Evolutionary conservation across 2,329 filamentous ascomycete genomes (phyloP).

Genomic region (Ophiostoma montium): DNA sequence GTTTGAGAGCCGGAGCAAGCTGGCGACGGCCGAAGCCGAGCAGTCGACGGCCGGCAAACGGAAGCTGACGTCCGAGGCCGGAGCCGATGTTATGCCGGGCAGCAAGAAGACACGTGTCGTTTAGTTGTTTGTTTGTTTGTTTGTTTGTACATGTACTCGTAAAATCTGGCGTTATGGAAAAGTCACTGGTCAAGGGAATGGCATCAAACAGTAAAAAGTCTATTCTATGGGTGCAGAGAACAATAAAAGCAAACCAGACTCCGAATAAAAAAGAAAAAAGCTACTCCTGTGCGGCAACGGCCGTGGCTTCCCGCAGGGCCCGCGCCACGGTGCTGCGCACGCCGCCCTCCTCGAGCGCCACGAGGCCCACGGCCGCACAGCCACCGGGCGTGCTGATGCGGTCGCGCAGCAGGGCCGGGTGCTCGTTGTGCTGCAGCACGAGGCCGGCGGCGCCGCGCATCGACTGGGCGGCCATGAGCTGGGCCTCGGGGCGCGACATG

Average conservation of each 20-base stretch:
- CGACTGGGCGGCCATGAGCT: conserved; percentile 64
- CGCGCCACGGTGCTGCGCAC: conserved; percentile 53
- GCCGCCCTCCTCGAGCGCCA: conserved; percentile 59
- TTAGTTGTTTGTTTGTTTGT: not conserved
- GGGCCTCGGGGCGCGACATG: conserved; percentile 55
- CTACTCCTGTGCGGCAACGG: conserved; percentile 34
- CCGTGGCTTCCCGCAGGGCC: conserved; percentile 56
- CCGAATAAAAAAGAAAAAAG: not conserved
- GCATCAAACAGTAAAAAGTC: not conserved
- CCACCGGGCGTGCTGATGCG: conserved; percentile 67
- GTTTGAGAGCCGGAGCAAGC: conserved; percentile 26
- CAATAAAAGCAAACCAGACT: not conserved
- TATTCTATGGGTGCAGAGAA: not conserved
- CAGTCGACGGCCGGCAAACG: conserved; percentile 10
- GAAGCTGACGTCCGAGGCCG: conserved; percentile 13
- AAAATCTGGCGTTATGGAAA: not conserved
- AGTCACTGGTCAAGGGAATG: not conserved
- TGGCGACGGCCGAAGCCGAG: conserved; percentile 5
- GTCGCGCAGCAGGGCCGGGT: conserved; percentile 60
- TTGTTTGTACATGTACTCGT: not conserved
- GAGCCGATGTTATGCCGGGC: conserved; percentile 12
- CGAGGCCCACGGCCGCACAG: conserved; percentile 60
- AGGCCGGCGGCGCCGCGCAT: conserved; percentile 61
- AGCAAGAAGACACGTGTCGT: conserved; percentile 5
- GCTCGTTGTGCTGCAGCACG: conserved; percentile 51